phyloP scores from a whole-genome alignment of 805 yeast species.

The Brettanomyces nanus region DNA sequence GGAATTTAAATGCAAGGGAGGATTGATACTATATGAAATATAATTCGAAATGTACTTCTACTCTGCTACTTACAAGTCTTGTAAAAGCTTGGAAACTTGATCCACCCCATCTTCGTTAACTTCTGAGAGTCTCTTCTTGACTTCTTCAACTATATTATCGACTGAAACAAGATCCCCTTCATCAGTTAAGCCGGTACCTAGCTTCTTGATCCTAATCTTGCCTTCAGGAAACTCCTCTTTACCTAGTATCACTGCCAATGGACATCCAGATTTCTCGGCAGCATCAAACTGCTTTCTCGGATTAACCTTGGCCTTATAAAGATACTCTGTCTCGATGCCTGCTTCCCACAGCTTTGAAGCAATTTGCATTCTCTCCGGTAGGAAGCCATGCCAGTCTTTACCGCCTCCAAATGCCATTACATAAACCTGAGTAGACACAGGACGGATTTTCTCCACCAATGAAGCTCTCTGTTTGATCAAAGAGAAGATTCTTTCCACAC shows the following conservation, averaged over 20 bases:
- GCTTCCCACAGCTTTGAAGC: slow-evolving; percentile 79
- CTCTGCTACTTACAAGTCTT: no score
- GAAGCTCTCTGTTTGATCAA: slow-evolving; percentile 71
- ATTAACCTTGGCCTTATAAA: slow-evolving; percentile 90
- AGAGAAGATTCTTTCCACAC: slow-evolving; percentile 92
- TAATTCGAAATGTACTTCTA: no score
- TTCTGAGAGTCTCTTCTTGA: slow-evolving; percentile 29
- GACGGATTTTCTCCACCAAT: slow-evolving; percentile 56
- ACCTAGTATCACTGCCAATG: slow-evolving; percentile 86
- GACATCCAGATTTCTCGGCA: slow-evolving; percentile 90
- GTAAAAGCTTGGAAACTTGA: slow-evolving; percentile 50
- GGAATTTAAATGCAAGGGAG: slow-evolving; percentile 44
- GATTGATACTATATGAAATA: no score
- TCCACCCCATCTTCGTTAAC: slow-evolving; percentile 47
- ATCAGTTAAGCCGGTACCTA: slow-evolving; percentile 74
- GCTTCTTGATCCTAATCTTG: slow-evolving; percentile 72
- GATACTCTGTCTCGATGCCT: slow-evolving; percentile 84
- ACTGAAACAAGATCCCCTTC: slow-evolving; percentile 74
- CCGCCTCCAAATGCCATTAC: slow-evolving; percentile 99
- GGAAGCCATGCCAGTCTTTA: slow-evolving; percentile 87
- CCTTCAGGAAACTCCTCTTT: slow-evolving; percentile 87
- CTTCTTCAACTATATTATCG: slow-evolving; percentile 49
- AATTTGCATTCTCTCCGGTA: slow-evolving; percentile 84
- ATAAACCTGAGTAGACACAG: slow-evolving; percentile 86
- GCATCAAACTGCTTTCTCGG: slow-evolving; percentile 96